Evolutionary conservation across 441 rosid species (phyloP).

Genomic region (Metrosideros polymorpha): DNA sequence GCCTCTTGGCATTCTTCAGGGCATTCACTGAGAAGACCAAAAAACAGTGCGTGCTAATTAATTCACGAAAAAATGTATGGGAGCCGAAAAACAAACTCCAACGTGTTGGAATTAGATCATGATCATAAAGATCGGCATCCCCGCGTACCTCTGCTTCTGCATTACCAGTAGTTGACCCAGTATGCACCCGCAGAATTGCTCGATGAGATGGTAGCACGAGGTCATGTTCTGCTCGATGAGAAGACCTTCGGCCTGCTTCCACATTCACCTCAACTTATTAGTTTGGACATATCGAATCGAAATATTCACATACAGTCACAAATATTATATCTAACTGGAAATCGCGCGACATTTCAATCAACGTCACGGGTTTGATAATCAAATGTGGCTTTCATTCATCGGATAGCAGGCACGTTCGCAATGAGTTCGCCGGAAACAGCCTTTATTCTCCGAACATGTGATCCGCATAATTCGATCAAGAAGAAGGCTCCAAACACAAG

Average conservation of each 20-base stretch:
- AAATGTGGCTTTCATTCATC: neutral
- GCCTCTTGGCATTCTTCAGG: slow-evolving; percentile 78
- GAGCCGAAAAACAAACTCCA: neutral
- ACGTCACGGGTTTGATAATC: neutral
- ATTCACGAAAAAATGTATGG: neutral
- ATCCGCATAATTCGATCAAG: neutral
- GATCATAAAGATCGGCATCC: neutral
- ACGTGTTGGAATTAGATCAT: neutral
- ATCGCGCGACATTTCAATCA: neutral
- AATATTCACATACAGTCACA: neutral
- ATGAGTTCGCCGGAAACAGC: neutral
- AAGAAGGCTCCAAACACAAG: neutral
- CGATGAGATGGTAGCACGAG: slow-evolving; percentile 38
- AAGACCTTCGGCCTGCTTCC: slow-evolving; percentile 65
- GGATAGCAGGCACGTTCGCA: neutral
- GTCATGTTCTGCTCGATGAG: slow-evolving; percentile 49
- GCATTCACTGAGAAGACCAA: slow-evolving; percentile 40
- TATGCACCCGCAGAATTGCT: slow-evolving; percentile 38
- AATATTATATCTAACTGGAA: neutral
- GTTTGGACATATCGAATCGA: neutral
- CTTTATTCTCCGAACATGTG: neutral
- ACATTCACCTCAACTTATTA: neutral
- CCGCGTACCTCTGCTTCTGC: slow-evolving; percentile 46
- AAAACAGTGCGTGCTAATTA: neutral
- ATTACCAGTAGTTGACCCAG: slow-evolving; percentile 36